Conservation (phyloP, 2,329 filamentous ascomycete genomes). For the Paraphaeosphaeria minitans region DNA sequence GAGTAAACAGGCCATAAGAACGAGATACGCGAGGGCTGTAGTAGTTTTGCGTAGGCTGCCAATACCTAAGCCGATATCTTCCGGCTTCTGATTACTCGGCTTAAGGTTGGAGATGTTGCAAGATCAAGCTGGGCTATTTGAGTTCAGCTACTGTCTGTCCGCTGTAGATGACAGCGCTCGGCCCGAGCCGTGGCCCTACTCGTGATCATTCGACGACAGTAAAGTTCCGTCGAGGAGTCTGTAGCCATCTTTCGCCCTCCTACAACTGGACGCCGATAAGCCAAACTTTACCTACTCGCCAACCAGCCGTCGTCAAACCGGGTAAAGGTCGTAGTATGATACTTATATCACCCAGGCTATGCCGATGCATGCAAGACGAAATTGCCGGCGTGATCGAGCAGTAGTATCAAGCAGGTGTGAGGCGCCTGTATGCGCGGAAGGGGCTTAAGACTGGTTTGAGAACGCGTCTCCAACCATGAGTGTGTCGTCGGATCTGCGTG, state of each 20-base stretch:
- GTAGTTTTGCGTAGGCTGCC: not conserved
- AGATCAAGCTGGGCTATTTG: not conserved
- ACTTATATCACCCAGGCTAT: conserved; percentile 11
- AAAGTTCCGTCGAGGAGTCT: not conserved
- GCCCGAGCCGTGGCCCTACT: conserved; percentile 28
- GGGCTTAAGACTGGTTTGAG: conserved; percentile 1
- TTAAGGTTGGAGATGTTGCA: not conserved
- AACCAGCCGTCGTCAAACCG: conserved; percentile 7
- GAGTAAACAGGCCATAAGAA: not conserved
- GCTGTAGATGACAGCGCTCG: conserved; percentile 25
- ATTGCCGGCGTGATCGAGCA: conserved; percentile 16
- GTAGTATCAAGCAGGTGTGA: not conserved
- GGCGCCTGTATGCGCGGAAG: conserved; percentile 3
- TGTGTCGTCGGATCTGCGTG: conserved; percentile 7
- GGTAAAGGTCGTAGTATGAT: conserved; percentile 12
- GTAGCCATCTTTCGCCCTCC: not conserved
- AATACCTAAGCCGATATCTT: too few relatives aligned
- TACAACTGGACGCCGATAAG: not conserved
- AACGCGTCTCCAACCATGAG: not conserved
- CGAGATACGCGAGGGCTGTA: not conserved
- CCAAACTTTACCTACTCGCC: conserved; percentile 2
- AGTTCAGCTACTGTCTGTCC: conserved; percentile 9
- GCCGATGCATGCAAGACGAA: conserved; percentile 11
- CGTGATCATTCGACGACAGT: not conserved
- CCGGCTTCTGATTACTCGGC: not conserved